Base-by-base conservation (phyloP, 2,329 filamentous ascomycete genomes). In the Fusarium papillatum region DNA sequence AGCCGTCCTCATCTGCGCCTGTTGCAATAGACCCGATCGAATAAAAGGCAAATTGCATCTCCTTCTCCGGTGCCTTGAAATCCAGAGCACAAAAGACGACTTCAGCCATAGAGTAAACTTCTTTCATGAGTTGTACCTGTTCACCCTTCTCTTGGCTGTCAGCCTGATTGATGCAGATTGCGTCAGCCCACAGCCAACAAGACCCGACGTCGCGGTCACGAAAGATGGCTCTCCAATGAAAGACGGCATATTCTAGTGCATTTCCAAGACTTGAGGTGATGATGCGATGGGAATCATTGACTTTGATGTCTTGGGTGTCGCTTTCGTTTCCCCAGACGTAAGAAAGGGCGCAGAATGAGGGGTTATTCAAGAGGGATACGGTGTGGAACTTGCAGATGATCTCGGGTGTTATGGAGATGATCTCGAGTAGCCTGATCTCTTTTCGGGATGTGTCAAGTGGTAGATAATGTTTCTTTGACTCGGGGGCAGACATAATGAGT, bases 91-190 rank as follows among this genome's bases (percentile, higher is more conserved):
- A 67, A 8, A 71, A 71, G 4, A 62, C 55, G 16, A 59, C 1
- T 5, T 71, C 68, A 2, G 68, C 53, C 1, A 19, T 41, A 1
- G 68, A 26, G 5, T 71, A 71, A 1, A 71, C 55, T 2, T 7
- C 9, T 5, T 9, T 66, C 68, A 71, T 71, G 3, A 71, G 29
- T 0, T 66, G n/a, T 0, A 66, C 69, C 22, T 71, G 61, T 5
- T 71, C 61, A 1, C 41, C 11, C 11, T 71, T 71, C 36, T 71
- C 69, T 1, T 48, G 5, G 4, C 34, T 17, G 7, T 71, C 43
- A 0, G 59, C 8, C n/a, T 71, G 68, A 2, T 70, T 66, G 43
- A 71, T 71, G 17, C 67, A 71, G 1, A 71, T 26, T 11, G 69
- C 68, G 4, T 71, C 61, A 5, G 67, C 67, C 67, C 68, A 71